These are phyloP conservation scores for Candida krabiensis DNA, from an alignment of 805 yeast genomes.

Conservation along the genomic window DNA sequence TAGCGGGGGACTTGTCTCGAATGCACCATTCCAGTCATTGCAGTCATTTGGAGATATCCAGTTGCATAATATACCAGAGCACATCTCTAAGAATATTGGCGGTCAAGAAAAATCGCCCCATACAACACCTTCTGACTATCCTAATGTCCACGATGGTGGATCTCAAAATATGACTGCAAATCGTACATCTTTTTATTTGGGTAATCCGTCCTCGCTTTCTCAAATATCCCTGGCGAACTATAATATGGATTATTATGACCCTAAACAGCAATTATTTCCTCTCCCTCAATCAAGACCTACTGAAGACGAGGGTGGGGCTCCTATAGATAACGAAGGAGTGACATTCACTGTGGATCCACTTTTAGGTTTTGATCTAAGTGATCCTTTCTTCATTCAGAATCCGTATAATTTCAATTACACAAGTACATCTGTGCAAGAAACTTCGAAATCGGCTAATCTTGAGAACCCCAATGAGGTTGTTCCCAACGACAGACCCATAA, in stretches of 20 bases:
- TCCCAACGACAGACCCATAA: constrained; percentile 14
- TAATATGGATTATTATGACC: constrained; percentile 25
- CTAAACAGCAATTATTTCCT: constrained; percentile 22
- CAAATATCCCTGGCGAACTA: constrained; percentile 21
- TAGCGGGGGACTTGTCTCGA: constrained; percentile 3
- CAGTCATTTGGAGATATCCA: constrained; percentile 14
- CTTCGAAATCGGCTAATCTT: background rate
- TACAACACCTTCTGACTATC: constrained; percentile 2
- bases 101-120: background rate
- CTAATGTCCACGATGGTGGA: constrained; percentile 1
- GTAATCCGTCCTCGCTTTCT: constrained; percentile 19
- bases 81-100: constrained; percentile 6
- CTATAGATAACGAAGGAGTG: constrained; percentile 8
- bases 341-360: constrained; percentile 34
- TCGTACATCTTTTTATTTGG: constrained; percentile 9
- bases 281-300: constrained; percentile 12
- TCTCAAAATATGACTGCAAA: background rate
- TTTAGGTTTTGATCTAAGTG: constrained; percentile 42
- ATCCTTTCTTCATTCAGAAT: constrained; percentile 53
- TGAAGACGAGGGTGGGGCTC: constrained; percentile 3
- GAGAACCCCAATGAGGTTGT: background rate
- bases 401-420: constrained; percentile 45
- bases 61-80: constrained; percentile 23
- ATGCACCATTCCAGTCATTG: constrained; percentile 8
- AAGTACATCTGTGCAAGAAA: background rate